Evolutionary conservation across 768 basidiomycete genomes (phyloP).

Genomic region (Suillus lakei): DNA sequence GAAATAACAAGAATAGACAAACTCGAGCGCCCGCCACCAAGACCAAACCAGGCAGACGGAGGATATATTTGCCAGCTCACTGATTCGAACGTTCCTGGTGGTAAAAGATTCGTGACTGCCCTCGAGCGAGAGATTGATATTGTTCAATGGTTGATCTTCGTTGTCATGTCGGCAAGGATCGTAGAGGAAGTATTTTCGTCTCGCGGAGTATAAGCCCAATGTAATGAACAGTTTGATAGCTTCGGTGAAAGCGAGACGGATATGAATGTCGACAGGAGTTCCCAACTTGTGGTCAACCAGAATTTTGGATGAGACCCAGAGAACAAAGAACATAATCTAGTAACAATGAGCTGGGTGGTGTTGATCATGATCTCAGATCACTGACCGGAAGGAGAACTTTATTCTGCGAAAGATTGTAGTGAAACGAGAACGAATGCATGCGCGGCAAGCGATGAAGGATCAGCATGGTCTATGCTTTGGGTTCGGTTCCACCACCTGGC

Average conservation of each 20-base stretch:
- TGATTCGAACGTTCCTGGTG: background rate
- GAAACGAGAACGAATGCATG: background rate
- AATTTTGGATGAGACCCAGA: constrained; percentile 1
- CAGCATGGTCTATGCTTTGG: background rate
- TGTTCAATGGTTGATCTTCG: constrained; percentile 14
- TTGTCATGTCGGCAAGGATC: background rate
- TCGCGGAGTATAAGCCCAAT: constrained; percentile 19
- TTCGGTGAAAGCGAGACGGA: constrained; percentile 26
- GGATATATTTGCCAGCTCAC: constrained; percentile 8
- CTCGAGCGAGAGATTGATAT: constrained; percentile 15
- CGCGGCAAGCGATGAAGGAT: background rate
- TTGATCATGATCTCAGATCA: background rate
- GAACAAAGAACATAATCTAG: background rate
- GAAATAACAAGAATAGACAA: constrained; percentile 20
- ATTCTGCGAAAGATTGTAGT: background rate
- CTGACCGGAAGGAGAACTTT: constrained; percentile 3
- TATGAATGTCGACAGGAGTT: constrained; percentile 11
- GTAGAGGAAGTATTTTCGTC: constrained; percentile 7
- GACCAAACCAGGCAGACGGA: constrained; percentile 5
- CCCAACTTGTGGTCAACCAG: background rate
- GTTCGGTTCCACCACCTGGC: background rate
- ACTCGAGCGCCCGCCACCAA: constrained; percentile 18
- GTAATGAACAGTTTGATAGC: constrained; percentile 22
- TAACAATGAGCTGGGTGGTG: background rate
- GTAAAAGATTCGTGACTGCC: constrained; percentile 9